phyloP scores from a whole-genome alignment of 2,329 filamentous ascomycete genomes.

The Dactylellina leptospora region DNA sequence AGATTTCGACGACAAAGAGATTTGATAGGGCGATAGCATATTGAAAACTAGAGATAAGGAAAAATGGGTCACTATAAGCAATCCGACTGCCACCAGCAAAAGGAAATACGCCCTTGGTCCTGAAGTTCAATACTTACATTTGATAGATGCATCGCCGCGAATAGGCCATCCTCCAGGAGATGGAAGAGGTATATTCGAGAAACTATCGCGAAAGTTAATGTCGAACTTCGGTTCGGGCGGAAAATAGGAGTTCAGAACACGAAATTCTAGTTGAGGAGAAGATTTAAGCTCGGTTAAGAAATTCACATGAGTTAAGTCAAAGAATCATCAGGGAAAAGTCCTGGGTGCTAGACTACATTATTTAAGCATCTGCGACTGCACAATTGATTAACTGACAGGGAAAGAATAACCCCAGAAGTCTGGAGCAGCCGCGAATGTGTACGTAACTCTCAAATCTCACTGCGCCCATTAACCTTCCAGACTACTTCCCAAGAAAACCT shows the following conservation, averaged over 20 bases:
- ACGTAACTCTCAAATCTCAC: neutral
- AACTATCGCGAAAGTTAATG: neutral
- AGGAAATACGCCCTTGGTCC: neutral
- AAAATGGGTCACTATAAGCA: neutral
- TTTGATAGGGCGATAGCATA: constrained; percentile 32
- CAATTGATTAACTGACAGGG: too few relatives aligned
- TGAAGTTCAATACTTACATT: constrained; percentile 12
- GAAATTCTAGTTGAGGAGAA: too few relatives aligned
- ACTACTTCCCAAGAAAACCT: too few relatives aligned
- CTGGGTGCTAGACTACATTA: too few relatives aligned
- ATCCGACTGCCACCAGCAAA: neutral
- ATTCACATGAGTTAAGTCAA: too few relatives aligned
- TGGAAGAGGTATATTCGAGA: neutral
- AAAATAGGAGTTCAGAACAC: too few relatives aligned
- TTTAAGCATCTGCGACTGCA: too few relatives aligned
- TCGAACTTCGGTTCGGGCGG: neutral
- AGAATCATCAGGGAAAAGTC: too few relatives aligned
- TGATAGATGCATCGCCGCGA: constrained; percentile 27
- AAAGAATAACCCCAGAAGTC: too few relatives aligned
- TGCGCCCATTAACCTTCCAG: neutral
- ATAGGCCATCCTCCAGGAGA: constrained; percentile 8
- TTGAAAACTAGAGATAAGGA: constrained; percentile 30
- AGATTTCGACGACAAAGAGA: constrained; percentile 20
- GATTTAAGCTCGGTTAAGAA: too few relatives aligned
- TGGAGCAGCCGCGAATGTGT: too few relatives aligned